Base-by-base conservation (phyloP, 192 early-diverging fungal species). In the Podila verticillata region DNA sequence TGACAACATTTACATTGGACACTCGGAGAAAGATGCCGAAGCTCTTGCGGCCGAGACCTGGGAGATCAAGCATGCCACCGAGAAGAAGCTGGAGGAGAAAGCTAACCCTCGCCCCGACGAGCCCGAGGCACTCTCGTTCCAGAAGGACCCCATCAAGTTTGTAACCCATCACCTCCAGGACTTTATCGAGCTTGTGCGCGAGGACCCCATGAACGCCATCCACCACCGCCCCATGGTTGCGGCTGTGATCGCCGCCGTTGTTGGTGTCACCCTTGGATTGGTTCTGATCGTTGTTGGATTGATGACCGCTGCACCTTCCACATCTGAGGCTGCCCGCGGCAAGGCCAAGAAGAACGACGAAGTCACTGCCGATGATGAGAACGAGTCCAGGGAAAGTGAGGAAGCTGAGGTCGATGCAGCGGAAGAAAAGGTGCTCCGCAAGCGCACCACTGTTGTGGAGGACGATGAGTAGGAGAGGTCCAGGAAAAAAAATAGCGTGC, bases 1-100 rank as follows among this genome's bases (percentile, higher is more conserved):
- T 68, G 93, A 97, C 87, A 97, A 97, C 83, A 93, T 97, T 63
- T 96, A 95, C 83, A 79, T 97, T 67, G 95, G 95, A 54, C 85
- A 92, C 86, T 90, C 84, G 73, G 87, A 82, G 19, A 81, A 82
- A 19, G 89, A 90, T 39, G 96, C 95, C 24, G 84, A 89, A 63
- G 79, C 84, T 36, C 87, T 96, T 58, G 88, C 93, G 17, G 84
- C 91, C 7, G 90, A 97, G 66, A 90, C 89, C 58, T 97, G 93
- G 93, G 83, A 70, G 64, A 86, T 91, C 70, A 97, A 96, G 87
- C 62, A 89, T 68, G 86, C 87, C 44, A 71, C 92, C 22, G 96
- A 97, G 81, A 74, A 86, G 60, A 85, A 73, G 61, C 75, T 75
- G 39, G 90, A 93, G 66, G 85, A 92, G 72, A 68, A 72, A 19